Evolutionary conservation across 805 yeast genomes (phyloP).

Genomic region (Metschnikowia colocasiae): DNA sequence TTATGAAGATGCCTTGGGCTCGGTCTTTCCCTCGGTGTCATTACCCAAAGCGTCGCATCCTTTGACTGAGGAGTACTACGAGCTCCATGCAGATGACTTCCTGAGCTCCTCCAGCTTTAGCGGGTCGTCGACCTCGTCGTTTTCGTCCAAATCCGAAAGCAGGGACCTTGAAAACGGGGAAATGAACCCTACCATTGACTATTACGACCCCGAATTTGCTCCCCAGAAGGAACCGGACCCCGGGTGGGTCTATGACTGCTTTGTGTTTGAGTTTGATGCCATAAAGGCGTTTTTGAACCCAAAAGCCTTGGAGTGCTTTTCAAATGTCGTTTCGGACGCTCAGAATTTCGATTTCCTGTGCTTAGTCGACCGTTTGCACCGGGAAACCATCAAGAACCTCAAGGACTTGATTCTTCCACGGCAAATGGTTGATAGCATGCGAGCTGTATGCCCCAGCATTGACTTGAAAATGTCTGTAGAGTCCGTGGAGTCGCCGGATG

Average conservation of each 20-base stretch:
- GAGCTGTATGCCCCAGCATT: conserved; percentile 47
- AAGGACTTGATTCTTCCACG: conserved; percentile 28
- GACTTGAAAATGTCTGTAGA: conserved; percentile 37
- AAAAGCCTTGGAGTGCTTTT: conserved; percentile 33
- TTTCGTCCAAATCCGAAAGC: conserved; percentile 14
- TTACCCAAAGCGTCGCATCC: conserved; percentile 65
- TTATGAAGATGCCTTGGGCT: conserved; percentile 49
- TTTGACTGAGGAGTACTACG: conserved; percentile 33
- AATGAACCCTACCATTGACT: conserved; percentile 24
- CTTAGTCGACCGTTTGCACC: conserved; percentile 63
- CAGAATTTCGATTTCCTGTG: conserved; percentile 41
- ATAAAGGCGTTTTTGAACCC: conserved; percentile 49
- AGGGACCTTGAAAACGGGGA: conserved; percentile 7
- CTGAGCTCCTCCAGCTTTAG: background rate
- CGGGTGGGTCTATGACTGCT: conserved; percentile 48
- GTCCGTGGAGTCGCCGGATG: conserved; percentile 18
- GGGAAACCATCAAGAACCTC: conserved; percentile 49
- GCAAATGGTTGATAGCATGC: conserved; percentile 38
- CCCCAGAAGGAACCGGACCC: conserved; percentile 34
- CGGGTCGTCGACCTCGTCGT: conserved; percentile 15
- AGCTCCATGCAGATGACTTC: background rate
- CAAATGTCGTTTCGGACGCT: conserved; percentile 32
- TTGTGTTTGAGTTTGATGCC: conserved; percentile 53
- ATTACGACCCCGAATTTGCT: conserved; percentile 28
- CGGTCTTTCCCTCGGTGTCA: conserved; percentile 57